Conservation (phyloP, 192 early-diverging fungal genomes). For the Coemansia sp. region DNA sequence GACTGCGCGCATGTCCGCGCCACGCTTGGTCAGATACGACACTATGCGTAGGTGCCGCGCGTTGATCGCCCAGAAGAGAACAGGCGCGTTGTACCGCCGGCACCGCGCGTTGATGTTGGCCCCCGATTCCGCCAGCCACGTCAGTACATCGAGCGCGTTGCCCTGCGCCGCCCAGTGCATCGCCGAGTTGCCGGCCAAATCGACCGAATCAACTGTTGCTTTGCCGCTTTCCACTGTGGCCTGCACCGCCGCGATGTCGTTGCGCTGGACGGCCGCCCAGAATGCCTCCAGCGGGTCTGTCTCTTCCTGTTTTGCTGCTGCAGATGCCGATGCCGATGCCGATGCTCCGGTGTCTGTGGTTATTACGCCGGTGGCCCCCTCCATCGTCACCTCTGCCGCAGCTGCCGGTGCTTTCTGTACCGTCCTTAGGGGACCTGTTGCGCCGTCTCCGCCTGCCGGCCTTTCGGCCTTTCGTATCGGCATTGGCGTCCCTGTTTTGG, state of each 20-base stretch:
- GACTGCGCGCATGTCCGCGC: constrained; percentile 66
- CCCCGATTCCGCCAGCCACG: constrained; percentile 68
- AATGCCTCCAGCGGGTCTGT: no score
- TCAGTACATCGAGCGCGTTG: constrained; percentile 64
- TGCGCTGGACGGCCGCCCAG: constrained; percentile 64
- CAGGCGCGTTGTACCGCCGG: constrained; percentile 76
- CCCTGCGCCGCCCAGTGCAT: constrained; percentile 86
- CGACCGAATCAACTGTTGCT: constrained; percentile 52
- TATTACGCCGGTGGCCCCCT: no score
- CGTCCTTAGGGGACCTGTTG: neutral
- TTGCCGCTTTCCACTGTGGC: constrained; percentile 57
- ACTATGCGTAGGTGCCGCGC: constrained; percentile 73
- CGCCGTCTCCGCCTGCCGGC: neutral
- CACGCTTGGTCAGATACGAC: constrained; percentile 65
- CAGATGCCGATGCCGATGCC: neutral
- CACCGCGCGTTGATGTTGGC: constrained; percentile 72
- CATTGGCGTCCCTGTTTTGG: no score
- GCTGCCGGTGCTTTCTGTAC: constrained; percentile 23
- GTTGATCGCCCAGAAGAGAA: constrained; percentile 89
- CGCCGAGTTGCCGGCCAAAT: constrained; percentile 68
- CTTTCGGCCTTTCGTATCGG: neutral
- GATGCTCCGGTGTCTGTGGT: neutral
- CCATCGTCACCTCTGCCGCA: constrained; percentile 22
- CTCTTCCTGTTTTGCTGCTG: no score
- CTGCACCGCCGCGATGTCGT: constrained; percentile 56